Base-by-base conservation (phyloP, 2,329 filamentous ascomycete species). In the Botrytis elliptica region DNA sequence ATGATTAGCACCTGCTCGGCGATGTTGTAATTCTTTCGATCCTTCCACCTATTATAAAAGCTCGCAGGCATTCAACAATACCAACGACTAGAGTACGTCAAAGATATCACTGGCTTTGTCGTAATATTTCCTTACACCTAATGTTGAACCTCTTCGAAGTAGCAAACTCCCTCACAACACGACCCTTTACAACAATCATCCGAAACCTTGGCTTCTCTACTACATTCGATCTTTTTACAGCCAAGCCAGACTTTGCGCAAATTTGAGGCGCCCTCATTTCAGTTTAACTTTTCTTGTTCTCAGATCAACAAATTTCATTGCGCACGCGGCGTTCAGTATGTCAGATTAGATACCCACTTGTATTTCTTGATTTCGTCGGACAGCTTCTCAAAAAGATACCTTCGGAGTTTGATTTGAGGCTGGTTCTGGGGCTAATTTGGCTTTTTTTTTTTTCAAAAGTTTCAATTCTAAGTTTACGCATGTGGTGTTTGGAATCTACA, bases 381-480 rank as follows among this genome's bases (percentile, higher is more conserved):
- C 22, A 67, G 44, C 10, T 33, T 20, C 38, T 29, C 20, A 5
- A 55, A 18, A 57, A 55, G 18, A 57, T 68, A 22, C 65, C 33
- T 52, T n/a, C 18, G 25, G 25, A 42, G 29, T 36, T 49, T 25
- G 25, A 42, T 29, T n/a, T 55, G 3, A 22, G 3, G 9, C 14
- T 29, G 16, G 22, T 29, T 40, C 36, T 55, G 16, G 25, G 8
- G 25, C 25, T 29, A 16, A 33, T 29, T 20, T 29, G 5, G 65
- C 46, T 55, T 29, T 29, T 29, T 29, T 29, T 3, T n/a, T 42
- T 38, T 68, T 55, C 9, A 57, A 55, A 68, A 42, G 16, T 8
- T 42, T 57, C 22, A 14, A 12, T 42, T 68, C 12, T 75, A 78
- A 72, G 72, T 78, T 40, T 76, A 79, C 38, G 71, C 60, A 52